A percentile compares a stretch with the other conserved stretches of the same genome.
Conservation (phyloP, 208 protist genomes). For the Blastocrithidia nonstop region DNA sequence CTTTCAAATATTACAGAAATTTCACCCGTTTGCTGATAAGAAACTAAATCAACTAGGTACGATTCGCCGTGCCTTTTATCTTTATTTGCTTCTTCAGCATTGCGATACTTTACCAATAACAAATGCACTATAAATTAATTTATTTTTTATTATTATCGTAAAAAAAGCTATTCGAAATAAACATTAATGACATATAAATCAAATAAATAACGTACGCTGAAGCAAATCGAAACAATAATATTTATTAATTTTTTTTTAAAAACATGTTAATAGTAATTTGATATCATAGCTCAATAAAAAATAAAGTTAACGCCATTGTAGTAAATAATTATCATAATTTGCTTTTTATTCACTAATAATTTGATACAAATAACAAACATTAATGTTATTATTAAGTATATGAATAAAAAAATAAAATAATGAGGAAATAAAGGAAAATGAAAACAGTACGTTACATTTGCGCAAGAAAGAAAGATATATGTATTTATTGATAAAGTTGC, state of each 20-base stretch:
- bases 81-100: slow-evolving; percentile 19
- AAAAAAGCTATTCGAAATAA: neutral
- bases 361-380: too few relatives aligned
- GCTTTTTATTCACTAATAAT: too few relatives aligned
- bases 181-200: neutral
- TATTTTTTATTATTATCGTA: neutral
- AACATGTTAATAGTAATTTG: too few relatives aligned
- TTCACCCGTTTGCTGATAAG: slow-evolving; percentile 47
- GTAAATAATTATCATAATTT: neutral
- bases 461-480: neutral
- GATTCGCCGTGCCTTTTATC: slow-evolving; percentile 22
- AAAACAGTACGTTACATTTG: too few relatives aligned
- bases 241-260: neutral
- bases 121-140: slow-evolving; percentile 5
- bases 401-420: neutral
- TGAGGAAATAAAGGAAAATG: neutral
- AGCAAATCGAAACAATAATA: neutral
- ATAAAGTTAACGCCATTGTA: neutral
- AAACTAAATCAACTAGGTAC: slow-evolving; percentile 43
- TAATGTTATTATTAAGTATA: neutral
- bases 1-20: slow-evolving; percentile 46
- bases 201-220: neutral
- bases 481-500: neutral
- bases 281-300: neutral
- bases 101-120: neutral